A percentile compares a stretch with the other conserved stretches of the same genome.
Evolutionary conservation across 2,329 filamentous ascomycete genomes (phyloP).

Genomic region (Fusarium dlaminii): DNA sequence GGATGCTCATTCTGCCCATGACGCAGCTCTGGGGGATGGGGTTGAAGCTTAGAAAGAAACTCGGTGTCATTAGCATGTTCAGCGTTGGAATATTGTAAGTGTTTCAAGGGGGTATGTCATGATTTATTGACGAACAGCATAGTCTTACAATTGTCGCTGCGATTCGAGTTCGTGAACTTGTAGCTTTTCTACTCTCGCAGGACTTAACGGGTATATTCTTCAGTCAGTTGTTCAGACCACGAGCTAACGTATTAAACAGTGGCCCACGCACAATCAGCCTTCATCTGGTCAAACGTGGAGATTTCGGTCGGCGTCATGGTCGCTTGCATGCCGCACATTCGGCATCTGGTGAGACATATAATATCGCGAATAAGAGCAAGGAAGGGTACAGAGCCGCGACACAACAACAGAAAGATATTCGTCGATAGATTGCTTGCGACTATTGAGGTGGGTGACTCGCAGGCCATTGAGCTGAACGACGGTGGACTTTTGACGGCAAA

Average conservation of each 20-base stretch:
- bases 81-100: slow-evolving; percentile 27
- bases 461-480: not conserved
- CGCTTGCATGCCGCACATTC: slow-evolving; percentile 24
- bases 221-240: accelerated
- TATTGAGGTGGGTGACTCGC: not conserved
- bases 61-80: slow-evolving; percentile 26
- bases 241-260: not conserved
- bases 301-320: slow-evolving; percentile 23
- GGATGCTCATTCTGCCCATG: slow-evolving; percentile 21
- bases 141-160: slow-evolving; percentile 18
- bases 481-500: not conserved
- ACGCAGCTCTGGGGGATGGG: slow-evolving; percentile 17
- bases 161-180: slow-evolving; percentile 1
- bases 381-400: not conserved
- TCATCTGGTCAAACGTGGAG: slow-evolving; percentile 14
- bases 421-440: slow-evolving; percentile 13
- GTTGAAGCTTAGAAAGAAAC: slow-evolving; percentile 11
- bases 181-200: not conserved
- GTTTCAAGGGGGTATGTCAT: accelerated
- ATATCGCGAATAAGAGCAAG: not conserved
- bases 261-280: slow-evolving; percentile 5
- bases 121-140: not conserved
- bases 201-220: not conserved
- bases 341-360: not conserved
- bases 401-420: not conserved